A percentile compares a stretch with the other conserved stretches of the same genome.
Conservation (phyloP, 257 asterid genomes). For the Ilex asprella region DNA sequence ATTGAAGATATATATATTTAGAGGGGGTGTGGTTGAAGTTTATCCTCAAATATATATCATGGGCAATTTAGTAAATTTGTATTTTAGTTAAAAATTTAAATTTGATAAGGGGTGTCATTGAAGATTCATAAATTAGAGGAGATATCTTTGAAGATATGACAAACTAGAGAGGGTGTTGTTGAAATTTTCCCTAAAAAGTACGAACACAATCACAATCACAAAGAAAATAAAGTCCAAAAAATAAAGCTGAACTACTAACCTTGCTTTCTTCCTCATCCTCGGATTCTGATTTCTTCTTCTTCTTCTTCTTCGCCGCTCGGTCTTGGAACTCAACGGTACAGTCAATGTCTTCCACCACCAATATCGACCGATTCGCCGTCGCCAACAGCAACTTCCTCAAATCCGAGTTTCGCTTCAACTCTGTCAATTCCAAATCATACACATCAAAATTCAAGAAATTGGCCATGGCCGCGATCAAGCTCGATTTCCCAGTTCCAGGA, state of each 20-base stretch:
- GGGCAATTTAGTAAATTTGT: no score
- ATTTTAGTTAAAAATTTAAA: no score
- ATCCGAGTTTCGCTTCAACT: slow-evolving; percentile 45
- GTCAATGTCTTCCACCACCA: slow-evolving; percentile 77
- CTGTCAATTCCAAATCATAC: slow-evolving; percentile 59
- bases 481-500: slow-evolving; percentile 81
- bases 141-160: no score
- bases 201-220: no score
- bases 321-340: slow-evolving; percentile 52
- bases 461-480: slow-evolving; percentile 72
- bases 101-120: no score
- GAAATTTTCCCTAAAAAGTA: no score
- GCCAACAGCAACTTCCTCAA: slow-evolving; percentile 55
- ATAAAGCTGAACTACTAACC: background rate
- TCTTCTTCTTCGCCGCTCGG: slow-evolving; percentile 16
- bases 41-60: no score
- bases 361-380: slow-evolving; percentile 54
- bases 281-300: slow-evolving; percentile 4
- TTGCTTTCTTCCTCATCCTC: background rate
- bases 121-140: no score
- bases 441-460: slow-evolving; percentile 65
- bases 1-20: no score
- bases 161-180: no score
- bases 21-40: no score
- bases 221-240: no score